A percentile compares a stretch with the other conserved stretches of the same genome.
Evolutionary conservation across 441 rosid species (phyloP).

Genomic region (Croton setiger): DNA sequence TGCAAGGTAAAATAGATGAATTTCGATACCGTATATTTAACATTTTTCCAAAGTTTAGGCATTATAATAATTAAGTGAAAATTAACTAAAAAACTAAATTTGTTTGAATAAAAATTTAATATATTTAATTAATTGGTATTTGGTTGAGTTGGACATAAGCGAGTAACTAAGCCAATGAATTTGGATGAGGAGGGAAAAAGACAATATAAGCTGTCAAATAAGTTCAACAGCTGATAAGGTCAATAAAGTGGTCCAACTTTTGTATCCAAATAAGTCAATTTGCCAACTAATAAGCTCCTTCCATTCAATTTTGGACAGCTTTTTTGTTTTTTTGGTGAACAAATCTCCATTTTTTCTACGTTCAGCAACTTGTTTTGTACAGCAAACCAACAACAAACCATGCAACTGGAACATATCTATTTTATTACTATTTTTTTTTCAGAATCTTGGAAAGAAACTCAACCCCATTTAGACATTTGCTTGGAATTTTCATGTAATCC

Average conservation of each 20-base stretch:
- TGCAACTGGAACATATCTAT: neutral
- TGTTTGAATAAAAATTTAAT: too few species aligned
- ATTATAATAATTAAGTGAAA: too few species aligned
- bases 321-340: conserved; percentile 4
- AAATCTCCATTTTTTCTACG: neutral
- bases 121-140: too few species aligned
- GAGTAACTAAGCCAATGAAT: neutral
- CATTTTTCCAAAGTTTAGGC: too few species aligned
- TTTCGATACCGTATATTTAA: too few species aligned
- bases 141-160: too few species aligned
- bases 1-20: too few species aligned
- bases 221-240: conserved; percentile 9
- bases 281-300: conserved; percentile 9
- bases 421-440: neutral
- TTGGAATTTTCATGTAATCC: neutral
- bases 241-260: conserved; percentile 5
- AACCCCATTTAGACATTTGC: neutral
- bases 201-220: neutral
- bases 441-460: neutral
- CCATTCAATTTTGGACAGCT: conserved; percentile 22
- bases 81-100: too few species aligned
- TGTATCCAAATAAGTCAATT: conserved; percentile 1
- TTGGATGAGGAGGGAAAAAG: conserved; percentile 1
- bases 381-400: neutral
- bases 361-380: neutral